Percentiles rank a stretch among this genome's conserved stretches.
Conservation (phyloP, 2,329 filamentous ascomycete species). For the Chaetomium sp. region DNA sequence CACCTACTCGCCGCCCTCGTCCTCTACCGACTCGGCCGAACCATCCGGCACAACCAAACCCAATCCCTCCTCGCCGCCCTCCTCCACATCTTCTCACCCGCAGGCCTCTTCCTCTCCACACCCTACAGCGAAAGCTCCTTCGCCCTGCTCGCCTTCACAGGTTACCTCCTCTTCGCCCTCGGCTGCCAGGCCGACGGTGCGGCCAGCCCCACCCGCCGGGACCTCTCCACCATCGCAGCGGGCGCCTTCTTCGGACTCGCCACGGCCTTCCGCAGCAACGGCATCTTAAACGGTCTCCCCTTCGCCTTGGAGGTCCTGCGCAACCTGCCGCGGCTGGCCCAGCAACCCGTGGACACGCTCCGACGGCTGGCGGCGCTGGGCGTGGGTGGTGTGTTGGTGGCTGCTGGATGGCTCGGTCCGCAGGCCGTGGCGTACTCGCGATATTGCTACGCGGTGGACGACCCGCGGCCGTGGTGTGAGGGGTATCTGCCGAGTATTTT, state of each 20-base stretch:
- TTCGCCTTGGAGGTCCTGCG: constrained; percentile 58
- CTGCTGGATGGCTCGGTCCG: constrained; percentile 60
- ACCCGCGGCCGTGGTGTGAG: constrained; percentile 58
- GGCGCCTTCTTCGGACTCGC: constrained; percentile 66
- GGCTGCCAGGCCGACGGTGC: constrained; percentile 33
- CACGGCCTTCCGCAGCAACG: constrained; percentile 75
- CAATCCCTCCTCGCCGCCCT: constrained; percentile 62
- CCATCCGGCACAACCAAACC: constrained; percentile 45
- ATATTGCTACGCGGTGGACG: constrained; percentile 48
- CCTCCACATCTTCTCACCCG: constrained; percentile 79
- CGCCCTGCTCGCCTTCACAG: constrained; percentile 68
- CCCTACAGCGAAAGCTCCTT: constrained; percentile 80
- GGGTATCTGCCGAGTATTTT: constrained; percentile 78
- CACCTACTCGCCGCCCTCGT: constrained; percentile 71
- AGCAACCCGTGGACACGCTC: constrained; percentile 34
- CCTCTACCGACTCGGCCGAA: constrained; percentile 59
- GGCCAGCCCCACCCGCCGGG: constrained; percentile 30
- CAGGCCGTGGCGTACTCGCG: constrained; percentile 68
- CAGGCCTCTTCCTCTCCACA: constrained; percentile 80
- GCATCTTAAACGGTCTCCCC: constrained; percentile 70
- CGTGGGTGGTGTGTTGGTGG: constrained; percentile 61
- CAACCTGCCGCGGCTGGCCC: constrained; percentile 35
- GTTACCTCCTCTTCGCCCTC: constrained; percentile 61
- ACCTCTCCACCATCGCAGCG: constrained; percentile 51
- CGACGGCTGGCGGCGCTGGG: constrained; percentile 53